Evolutionary conservation across 768 basidiomycete species (phyloP).

Genomic region (Hysterangium stoloniferum): DNA sequence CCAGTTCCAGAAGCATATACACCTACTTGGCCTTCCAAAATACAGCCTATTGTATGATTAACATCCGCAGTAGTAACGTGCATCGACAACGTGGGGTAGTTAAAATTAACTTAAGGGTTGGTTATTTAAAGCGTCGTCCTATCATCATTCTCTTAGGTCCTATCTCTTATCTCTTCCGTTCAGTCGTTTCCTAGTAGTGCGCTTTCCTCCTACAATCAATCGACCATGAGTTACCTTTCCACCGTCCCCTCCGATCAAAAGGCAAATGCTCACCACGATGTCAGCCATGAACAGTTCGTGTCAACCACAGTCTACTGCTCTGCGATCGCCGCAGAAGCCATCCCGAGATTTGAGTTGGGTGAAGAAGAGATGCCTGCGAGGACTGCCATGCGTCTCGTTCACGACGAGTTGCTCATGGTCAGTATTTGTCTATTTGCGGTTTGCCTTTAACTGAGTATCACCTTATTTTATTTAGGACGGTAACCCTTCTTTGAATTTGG

Average conservation of each 20-base stretch:
- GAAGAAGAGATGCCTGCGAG: conserved; percentile 28
- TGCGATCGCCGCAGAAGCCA: neutral
- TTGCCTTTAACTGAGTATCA: neutral
- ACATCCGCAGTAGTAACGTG: too few species aligned
- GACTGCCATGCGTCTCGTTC: conserved; percentile 41
- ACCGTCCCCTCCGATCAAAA: conserved; percentile 7
- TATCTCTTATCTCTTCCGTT: too few species aligned
- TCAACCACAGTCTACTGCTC: conserved; percentile 10
- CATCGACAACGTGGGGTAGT: too few species aligned
- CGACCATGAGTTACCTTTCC: conserved; percentile 9
- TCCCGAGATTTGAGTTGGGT: conserved; percentile 4
- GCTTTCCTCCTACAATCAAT: neutral
- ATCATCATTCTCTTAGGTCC: too few species aligned
- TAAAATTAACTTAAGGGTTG: too few species aligned
- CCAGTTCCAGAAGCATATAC: too few species aligned
- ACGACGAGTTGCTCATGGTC: conserved; percentile 45
- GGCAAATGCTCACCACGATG: conserved; percentile 4
- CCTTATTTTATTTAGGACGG: conserved; percentile 30
- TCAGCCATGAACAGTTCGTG: conserved; percentile 6
- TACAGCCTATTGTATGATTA: too few species aligned
- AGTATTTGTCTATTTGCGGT: neutral
- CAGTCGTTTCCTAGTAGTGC: too few species aligned
- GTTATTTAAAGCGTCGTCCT: too few species aligned
- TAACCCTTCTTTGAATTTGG: conserved; percentile 53
- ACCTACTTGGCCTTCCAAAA: too few species aligned